A percentile compares a stretch with the other conserved stretches of the same genome.
These are phyloP conservation scores for Rosa chinensis DNA, from an alignment of 306 rosid genomes.

Conservation along the genomic window DNA sequence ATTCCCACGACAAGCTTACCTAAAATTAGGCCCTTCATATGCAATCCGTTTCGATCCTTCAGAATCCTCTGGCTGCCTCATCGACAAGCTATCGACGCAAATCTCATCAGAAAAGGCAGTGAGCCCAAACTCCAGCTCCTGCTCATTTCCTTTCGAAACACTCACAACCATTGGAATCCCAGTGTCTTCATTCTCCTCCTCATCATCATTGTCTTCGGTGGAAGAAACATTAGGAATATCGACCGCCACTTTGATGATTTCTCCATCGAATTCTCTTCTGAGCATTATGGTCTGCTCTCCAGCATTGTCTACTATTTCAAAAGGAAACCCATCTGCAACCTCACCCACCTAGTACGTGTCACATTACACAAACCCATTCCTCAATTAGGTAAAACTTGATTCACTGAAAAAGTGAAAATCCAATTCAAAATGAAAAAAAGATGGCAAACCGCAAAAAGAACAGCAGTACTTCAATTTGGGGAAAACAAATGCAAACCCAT, in stretches of 20 bases:
- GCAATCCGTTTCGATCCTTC: conserved; percentile 38
- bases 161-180: conserved; percentile 77
- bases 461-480: neutral
- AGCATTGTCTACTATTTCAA: conserved; percentile 66
- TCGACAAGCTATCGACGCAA: conserved; percentile 65
- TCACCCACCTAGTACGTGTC: conserved; percentile 33
- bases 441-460: neutral
- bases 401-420: neutral
- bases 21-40: conserved; percentile 79
- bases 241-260: conserved; percentile 65
- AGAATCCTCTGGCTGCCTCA: conserved; percentile 49
- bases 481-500: neutral
- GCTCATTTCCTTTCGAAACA: conserved; percentile 54
- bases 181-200: conserved; percentile 27
- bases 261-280: conserved; percentile 56
- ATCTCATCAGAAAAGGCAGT: conserved; percentile 69
- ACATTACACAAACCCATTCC: conserved; percentile 1
- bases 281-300: conserved; percentile 81
- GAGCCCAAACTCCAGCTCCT: conserved; percentile 68
- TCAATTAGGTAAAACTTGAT: neutral
- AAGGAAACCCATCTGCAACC: conserved; percentile 55
- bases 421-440: neutral
- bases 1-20: neutral
- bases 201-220: conserved; percentile 28
- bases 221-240: conserved; percentile 54